Evolutionary conservation across 345 rosid genomes (phyloP), one percentile per base, ranked within the genome.

Genomic region (Populus nigra): DNA sequence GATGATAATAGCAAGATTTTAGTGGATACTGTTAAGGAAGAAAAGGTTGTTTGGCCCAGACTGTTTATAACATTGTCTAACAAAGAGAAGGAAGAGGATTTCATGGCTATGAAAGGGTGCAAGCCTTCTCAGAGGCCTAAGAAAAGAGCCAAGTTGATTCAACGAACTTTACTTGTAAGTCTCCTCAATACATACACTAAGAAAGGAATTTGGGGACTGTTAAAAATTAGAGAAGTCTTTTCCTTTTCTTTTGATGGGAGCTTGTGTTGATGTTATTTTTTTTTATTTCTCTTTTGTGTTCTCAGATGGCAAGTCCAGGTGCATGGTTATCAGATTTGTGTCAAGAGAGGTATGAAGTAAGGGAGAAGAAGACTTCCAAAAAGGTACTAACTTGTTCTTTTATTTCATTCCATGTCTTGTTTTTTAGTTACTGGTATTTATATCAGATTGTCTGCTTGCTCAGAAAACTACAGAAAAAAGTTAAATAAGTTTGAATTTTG

Each of bases 11-110:
- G 90, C 25, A 91, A 93, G 80, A 36, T 83, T 71, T 74, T 88
- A 41, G 79, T 87, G 76, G 90, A 91, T 73, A 82, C 82, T 83
- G 76, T 86, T 43, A 91, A 85, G 88, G 95, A 94, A 82, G 89
- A 88, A 0, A 93, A 88, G 65, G 80, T 75, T 36, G 93, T 88
- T 61, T 91, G 98, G 98, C 97, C 97, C 36, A 92, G 81, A 79
- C 82, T 94, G 77, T 89, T 88, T 75, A 81, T 85, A n/a, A 62
- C 95, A 68, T 79, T 94, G 84, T 94, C 98, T 3, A 91, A 79
- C 83, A 94, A 94, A 88, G 97, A 92, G 82, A 94, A 93, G 83
- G 98, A 94, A 85, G 97, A 92, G 83, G 97, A 94, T 88, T 92
- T 91, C 86, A 82, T 93, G 90, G 93, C 93, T 45, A 90, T 94